A percentile compares a stretch with the other conserved stretches of the same genome.
These are phyloP conservation scores for Desmodesmus armatus DNA, from an alignment of 139 green algal species.

Conservation along the genomic window DNA sequence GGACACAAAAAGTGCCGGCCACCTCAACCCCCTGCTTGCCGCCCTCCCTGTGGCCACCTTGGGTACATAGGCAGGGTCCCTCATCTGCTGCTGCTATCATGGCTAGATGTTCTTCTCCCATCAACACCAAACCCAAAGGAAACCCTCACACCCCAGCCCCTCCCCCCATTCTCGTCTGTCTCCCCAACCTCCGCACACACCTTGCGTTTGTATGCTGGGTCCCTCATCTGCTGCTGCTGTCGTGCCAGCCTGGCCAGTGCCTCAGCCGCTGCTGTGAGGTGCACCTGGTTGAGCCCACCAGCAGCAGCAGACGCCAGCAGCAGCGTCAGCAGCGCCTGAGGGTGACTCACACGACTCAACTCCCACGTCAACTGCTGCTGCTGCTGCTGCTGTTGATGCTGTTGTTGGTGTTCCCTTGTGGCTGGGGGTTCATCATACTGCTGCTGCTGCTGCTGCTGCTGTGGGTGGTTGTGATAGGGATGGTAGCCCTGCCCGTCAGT, in stretches of 20 bases:
- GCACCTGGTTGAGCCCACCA: not conserved
- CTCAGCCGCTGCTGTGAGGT: not conserved
- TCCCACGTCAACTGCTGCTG: not conserved
- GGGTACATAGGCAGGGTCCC: constrained; percentile 5
- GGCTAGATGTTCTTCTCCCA: no score
- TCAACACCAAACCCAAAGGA: no score
- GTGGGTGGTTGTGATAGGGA: no score
- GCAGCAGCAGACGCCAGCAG: constrained; percentile 4
- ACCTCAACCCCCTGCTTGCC: no score
- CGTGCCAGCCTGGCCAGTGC: not conserved
- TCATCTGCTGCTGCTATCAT: constrained; percentile 2
- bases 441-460: constrained; percentile 33
- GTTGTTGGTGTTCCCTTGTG: not conserved
- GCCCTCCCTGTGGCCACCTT: no score
- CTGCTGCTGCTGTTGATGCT: constrained; percentile 22
- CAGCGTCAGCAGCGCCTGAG: constrained; percentile 11
- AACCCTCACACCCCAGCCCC: no score
- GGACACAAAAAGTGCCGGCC: no score
- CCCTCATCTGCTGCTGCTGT: constrained; percentile 4
- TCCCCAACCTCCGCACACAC: no score
- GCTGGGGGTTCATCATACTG: not conserved
- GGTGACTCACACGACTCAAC: not conserved
- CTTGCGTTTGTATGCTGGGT: constrained; percentile 18
- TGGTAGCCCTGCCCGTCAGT: no score
- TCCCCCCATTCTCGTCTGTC: no score